These are phyloP conservation scores for Keithomyces neogunnii DNA, from an alignment of 2,329 filamentous ascomycete species.

Conservation along the genomic window DNA sequence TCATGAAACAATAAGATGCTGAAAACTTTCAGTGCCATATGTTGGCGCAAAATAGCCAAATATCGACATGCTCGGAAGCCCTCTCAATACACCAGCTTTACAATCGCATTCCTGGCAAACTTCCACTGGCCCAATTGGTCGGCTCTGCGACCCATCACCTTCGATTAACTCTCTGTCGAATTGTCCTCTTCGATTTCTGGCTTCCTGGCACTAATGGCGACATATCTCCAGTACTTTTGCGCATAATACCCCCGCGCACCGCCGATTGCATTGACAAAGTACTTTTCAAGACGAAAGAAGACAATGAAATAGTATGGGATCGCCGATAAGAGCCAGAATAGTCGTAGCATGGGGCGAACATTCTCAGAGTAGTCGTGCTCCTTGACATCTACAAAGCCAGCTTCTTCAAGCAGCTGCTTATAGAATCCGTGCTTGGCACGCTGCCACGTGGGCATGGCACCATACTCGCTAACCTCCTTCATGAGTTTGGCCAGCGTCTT, in stretches of 20 bases:
- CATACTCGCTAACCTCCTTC: constrained; percentile 30
- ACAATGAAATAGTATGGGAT: constrained; percentile 37
- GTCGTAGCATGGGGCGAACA: constrained; percentile 36
- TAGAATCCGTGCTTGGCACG: constrained; percentile 29
- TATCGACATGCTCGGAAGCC: too few species aligned
- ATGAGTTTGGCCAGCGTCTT: constrained; percentile 19
- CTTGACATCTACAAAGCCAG: constrained; percentile 35
- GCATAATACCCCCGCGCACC: constrained; percentile 5
- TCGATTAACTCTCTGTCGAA: not conserved
- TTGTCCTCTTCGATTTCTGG: not conserved
- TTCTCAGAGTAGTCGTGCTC: constrained; percentile 36
- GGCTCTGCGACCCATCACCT: not conserved
- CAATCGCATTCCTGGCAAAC: not conserved
- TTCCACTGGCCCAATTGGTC: too few species aligned
- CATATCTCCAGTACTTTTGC: constrained; percentile 11
- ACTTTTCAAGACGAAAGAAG: constrained; percentile 32
- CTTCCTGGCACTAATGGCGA: constrained; percentile 10
- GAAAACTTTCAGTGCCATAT: too few species aligned
- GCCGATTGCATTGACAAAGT: constrained; percentile 32
- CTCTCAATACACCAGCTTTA: not conserved
- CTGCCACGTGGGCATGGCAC: constrained; percentile 37
- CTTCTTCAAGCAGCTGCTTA: constrained; percentile 30
- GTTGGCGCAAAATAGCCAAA: too few species aligned
- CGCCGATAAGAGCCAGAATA: constrained; percentile 37
- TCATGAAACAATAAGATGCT: too few species aligned